Evolutionary conservation across 2,329 filamentous ascomycete genomes (phyloP).

Genomic region (Cucurbitaria berberidis): DNA sequence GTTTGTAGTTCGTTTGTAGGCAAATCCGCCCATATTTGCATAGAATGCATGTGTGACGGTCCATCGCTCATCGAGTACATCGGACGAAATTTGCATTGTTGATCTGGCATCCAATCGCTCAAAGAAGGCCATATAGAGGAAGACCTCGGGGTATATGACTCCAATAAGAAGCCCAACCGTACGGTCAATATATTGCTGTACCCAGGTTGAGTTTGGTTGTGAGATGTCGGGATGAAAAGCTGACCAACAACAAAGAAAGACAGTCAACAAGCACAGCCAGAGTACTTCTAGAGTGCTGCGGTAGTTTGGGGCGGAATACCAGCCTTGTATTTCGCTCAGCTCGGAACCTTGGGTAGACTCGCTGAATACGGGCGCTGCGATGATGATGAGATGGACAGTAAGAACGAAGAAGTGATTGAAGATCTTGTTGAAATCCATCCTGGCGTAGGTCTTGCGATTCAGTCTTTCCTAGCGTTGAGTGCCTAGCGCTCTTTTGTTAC

Average conservation of each 20-base stretch:
- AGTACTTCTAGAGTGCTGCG: constrained; percentile 12
- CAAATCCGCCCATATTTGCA: constrained; percentile 11
- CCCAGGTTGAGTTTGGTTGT: neutral
- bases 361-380: neutral
- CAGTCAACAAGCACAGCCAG: constrained; percentile 10
- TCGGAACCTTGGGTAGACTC: neutral
- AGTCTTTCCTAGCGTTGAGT: neutral
- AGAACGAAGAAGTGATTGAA: neutral
- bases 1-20: no score
- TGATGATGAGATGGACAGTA: neutral
- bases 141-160: constrained; percentile 6
- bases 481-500: neutral
- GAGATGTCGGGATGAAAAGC: constrained; percentile 11
- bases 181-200: constrained; percentile 9
- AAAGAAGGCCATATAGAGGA: constrained; percentile 4
- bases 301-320: constrained; percentile 7
- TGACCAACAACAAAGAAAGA: constrained; percentile 13
- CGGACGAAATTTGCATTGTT: neutral
- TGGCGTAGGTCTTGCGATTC: neutral
- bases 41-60: constrained; percentile 9
- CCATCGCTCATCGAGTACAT: neutral
- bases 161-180: constrained; percentile 4
- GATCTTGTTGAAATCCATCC: neutral
- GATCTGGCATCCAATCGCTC: neutral
- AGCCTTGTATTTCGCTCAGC: neutral